Percentiles rank a stretch among this genome's conserved stretches.
phyloP scores from a whole-genome alignment of 192 early-diverging fungal genomes.

The Spizellomyces punctatus region DNA sequence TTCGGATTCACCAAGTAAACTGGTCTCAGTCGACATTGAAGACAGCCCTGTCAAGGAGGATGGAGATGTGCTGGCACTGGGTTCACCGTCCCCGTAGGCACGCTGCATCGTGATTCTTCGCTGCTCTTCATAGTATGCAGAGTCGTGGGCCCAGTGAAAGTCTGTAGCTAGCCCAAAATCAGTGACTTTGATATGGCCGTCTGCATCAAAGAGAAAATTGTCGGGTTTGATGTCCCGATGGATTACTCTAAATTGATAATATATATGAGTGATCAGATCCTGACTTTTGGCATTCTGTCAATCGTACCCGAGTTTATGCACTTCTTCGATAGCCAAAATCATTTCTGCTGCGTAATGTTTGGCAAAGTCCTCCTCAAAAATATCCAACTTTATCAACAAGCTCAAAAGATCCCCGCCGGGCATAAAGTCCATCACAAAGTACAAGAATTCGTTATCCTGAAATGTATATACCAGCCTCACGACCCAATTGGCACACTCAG shows the following conservation, averaged over 20 bases:
- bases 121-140: slow-evolving; percentile 65
- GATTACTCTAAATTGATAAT: slow-evolving; percentile 34
- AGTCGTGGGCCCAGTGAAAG: slow-evolving; percentile 66
- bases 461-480: slow-evolving; percentile 51
- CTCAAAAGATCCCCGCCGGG: slow-evolving; percentile 51
- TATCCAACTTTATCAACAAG: slow-evolving; percentile 52
- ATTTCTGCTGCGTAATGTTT: slow-evolving; percentile 53
- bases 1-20: background rate
- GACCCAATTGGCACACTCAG: slow-evolving; percentile 51
- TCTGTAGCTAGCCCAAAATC: slow-evolving; percentile 76
- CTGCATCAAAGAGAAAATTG: slow-evolving; percentile 69
- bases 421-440: slow-evolving; percentile 62
- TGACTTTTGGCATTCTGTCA: background rate
- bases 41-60: background rate
- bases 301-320: slow-evolving; percentile 50
- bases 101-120: slow-evolving; percentile 43
- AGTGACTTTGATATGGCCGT: slow-evolving; percentile 69
- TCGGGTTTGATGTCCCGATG: slow-evolving; percentile 74
- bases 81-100: background rate
- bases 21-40: slow-evolving; percentile 7
- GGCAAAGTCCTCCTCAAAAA: slow-evolving; percentile 53
- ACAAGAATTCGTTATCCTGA: slow-evolving; percentile 54
- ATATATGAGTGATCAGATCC: background rate
- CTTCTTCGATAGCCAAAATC: slow-evolving; percentile 56
- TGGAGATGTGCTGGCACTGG: background rate